Evolutionary conservation across 2,329 filamentous ascomycete genomes (phyloP).

Genomic region (Dryadomyces sulphureus): DNA sequence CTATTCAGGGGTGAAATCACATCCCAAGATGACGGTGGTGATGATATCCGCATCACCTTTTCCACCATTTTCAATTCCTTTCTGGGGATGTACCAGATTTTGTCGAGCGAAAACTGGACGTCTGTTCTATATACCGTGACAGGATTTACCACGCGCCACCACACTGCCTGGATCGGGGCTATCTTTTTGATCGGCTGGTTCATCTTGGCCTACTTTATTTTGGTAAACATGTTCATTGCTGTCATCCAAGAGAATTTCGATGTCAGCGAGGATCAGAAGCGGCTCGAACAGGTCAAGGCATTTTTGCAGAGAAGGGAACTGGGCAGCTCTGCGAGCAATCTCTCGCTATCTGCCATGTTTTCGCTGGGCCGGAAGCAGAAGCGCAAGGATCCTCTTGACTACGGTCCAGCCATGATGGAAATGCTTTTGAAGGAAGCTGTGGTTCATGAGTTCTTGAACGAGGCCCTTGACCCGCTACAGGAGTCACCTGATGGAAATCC

Average conservation of each 20-base stretch:
- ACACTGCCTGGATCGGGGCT: constrained; percentile 85
- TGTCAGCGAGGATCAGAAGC: constrained; percentile 95
- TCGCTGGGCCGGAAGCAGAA: constrained; percentile 43
- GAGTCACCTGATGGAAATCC: constrained; percentile 11
- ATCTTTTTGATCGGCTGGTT: constrained; percentile 92
- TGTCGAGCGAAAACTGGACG: constrained; percentile 97
- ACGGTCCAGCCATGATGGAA: constrained; percentile 81
- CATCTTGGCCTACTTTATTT: constrained; percentile 85
- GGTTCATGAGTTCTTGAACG: constrained; percentile 86
- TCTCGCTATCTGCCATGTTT: constrained; percentile 61
- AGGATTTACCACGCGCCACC: constrained; percentile 43
- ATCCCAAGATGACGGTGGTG: constrained; percentile 40
- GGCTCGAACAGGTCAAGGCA: constrained; percentile 86
- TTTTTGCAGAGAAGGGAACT: constrained; percentile 87
- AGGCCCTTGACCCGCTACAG: constrained; percentile 36
- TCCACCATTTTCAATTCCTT: constrained; percentile 90
- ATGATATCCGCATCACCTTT: constrained; percentile 60
- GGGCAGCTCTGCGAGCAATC: constrained; percentile 54
- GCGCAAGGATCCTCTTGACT: constrained; percentile 73
- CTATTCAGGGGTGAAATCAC: constrained; percentile 82
- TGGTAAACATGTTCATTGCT: constrained; percentile 99
- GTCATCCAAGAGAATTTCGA: constrained; percentile 99
- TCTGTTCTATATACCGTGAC: constrained; percentile 72
- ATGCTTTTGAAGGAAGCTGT: constrained; percentile 96
- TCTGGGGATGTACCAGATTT: constrained; percentile 90